Conservation (phyloP, 176 grass and related monocot species). For the Alloteropsis semialata region DNA sequence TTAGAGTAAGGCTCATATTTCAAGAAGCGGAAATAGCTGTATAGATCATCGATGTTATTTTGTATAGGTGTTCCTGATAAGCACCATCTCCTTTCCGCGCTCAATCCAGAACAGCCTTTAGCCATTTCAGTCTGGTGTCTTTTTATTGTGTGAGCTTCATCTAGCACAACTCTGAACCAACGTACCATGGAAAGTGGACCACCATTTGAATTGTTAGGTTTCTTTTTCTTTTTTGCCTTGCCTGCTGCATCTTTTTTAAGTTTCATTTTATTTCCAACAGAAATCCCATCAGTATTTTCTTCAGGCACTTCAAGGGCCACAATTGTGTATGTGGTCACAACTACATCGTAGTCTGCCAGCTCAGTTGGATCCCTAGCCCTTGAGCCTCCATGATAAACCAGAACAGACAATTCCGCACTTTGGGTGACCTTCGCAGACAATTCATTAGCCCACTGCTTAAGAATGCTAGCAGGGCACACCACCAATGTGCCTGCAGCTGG, state of each 20-base stretch:
- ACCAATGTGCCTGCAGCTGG: slow-evolving; percentile 80
- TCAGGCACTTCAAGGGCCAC: slow-evolving; percentile 78
- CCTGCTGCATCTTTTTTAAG: slow-evolving; percentile 19
- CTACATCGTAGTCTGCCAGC: slow-evolving; percentile 73
- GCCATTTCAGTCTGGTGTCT: slow-evolving; percentile 66
- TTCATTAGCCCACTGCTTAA: slow-evolving; percentile 89
- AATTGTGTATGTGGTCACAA: slow-evolving; percentile 88
- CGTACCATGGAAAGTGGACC: slow-evolving; percentile 78
- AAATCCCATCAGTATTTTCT: slow-evolving; percentile 49
- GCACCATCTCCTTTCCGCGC: slow-evolving; percentile 85
- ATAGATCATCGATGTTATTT: slow-evolving; percentile 77
- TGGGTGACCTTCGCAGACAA: slow-evolving; percentile 58
- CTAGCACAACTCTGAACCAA: slow-evolving; percentile 93
- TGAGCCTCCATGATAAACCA: slow-evolving; percentile 90
- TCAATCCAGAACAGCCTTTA: slow-evolving; percentile 67
- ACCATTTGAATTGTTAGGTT: slow-evolving; percentile 14
- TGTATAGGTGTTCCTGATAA: slow-evolving; percentile 94
- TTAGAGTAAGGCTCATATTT: slow-evolving; percentile 79
- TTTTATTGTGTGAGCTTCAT: slow-evolving; percentile 97
- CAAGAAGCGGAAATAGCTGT: slow-evolving; percentile 89
- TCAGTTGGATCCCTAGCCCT: slow-evolving; percentile 68
- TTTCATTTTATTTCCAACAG: slow-evolving; percentile 43
- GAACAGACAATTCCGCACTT: slow-evolving; percentile 66
- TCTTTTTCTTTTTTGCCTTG: slow-evolving; percentile 48
- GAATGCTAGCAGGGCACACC: slow-evolving; percentile 88